Evolutionary conservation across 192 early-diverging fungal species (phyloP).

Genomic region (Podila horticola): DNA sequence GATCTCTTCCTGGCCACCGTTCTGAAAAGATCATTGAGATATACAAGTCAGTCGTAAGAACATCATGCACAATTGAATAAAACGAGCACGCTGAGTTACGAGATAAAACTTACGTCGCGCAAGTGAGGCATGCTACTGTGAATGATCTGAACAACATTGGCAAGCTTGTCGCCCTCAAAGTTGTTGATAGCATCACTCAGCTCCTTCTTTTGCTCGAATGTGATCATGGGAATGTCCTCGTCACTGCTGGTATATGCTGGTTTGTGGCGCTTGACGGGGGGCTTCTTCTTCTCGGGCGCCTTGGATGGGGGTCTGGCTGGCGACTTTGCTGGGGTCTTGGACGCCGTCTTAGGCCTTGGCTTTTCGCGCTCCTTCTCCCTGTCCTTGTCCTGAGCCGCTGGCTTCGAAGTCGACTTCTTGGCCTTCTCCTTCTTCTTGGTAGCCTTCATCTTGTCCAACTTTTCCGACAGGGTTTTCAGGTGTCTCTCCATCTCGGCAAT

Average conservation of each 20-base stretch:
- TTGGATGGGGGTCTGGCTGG: slow-evolving; percentile 28
- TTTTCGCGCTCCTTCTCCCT: slow-evolving; percentile 19
- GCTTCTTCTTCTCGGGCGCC: slow-evolving; percentile 22
- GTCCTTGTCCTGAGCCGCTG: background rate
- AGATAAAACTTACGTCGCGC: slow-evolving; percentile 56
- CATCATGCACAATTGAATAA: background rate
- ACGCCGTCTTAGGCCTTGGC: slow-evolving; percentile 21
- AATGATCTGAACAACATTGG: slow-evolving; percentile 80
- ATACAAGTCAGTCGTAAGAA: background rate
- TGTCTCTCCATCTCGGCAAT: slow-evolving; percentile 52
- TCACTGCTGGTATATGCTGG: slow-evolving; percentile 38
- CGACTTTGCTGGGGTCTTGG: slow-evolving; percentile 25
- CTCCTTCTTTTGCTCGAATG: slow-evolving; percentile 90
- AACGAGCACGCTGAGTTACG: background rate
- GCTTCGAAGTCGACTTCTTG: slow-evolving; percentile 21
- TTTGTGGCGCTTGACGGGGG: slow-evolving; percentile 16
- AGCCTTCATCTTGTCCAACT: slow-evolving; percentile 54
- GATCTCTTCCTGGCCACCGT: slow-evolving; percentile 84
- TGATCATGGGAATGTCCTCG: slow-evolving; percentile 66
- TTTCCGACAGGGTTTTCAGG: slow-evolving; percentile 36
- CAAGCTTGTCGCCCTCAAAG: slow-evolving; percentile 70
- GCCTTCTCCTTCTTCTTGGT: slow-evolving; percentile 46
- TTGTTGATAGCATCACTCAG: slow-evolving; percentile 76
- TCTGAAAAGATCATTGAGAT: slow-evolving; percentile 10
- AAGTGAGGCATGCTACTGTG: slow-evolving; percentile 67